Percentiles rank a stretch among this genome's conserved stretches.
Conservation (phyloP, 768 basidiomycete genomes). For the Collybia nuda region DNA sequence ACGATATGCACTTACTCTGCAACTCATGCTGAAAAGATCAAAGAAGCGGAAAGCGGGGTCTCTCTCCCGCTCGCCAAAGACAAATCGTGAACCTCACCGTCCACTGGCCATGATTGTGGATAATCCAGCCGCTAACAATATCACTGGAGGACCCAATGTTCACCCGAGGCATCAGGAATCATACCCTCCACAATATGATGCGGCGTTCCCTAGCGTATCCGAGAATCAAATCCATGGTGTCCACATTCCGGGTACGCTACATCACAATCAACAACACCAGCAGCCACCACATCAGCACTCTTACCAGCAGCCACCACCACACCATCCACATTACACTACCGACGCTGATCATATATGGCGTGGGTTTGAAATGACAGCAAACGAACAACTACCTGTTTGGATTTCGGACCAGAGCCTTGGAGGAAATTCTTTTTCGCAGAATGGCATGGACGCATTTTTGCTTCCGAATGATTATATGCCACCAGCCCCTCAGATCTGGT, state of each 20-base stretch:
- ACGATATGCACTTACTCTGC: constrained; percentile 87
- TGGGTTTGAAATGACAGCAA: constrained; percentile 69
- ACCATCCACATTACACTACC: constrained; percentile 27
- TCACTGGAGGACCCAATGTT: constrained; percentile 25
- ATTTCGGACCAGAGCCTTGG: constrained; percentile 83
- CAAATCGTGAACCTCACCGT: constrained; percentile 54
- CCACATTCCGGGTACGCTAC: constrained; percentile 15
- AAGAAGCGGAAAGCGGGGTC: constrained; percentile 60
- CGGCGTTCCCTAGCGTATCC: constrained; percentile 32
- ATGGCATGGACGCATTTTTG: constrained; percentile 85
- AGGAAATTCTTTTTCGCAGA: constrained; percentile 71
- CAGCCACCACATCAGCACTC: constrained; percentile 26
- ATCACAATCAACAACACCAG: constrained; percentile 24
- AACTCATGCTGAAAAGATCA: constrained; percentile 82
- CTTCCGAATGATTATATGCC: constrained; percentile 75
- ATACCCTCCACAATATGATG: constrained; percentile 59
- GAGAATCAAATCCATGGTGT: constrained; percentile 25
- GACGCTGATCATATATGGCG: constrained; percentile 75
- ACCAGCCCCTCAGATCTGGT: constrained; percentile 76
- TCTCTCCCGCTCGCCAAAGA: constrained; percentile 59
- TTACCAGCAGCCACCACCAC: background rate
- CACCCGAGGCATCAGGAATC: constrained; percentile 45
- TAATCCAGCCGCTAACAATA: constrained; percentile 24
- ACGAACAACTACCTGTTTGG: constrained; percentile 82
- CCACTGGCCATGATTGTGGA: constrained; percentile 48